Evolutionary conservation across 441 rosid species (phyloP), one percentile per base, ranked within the genome.

Genomic region (Omphalea diandra): DNA sequence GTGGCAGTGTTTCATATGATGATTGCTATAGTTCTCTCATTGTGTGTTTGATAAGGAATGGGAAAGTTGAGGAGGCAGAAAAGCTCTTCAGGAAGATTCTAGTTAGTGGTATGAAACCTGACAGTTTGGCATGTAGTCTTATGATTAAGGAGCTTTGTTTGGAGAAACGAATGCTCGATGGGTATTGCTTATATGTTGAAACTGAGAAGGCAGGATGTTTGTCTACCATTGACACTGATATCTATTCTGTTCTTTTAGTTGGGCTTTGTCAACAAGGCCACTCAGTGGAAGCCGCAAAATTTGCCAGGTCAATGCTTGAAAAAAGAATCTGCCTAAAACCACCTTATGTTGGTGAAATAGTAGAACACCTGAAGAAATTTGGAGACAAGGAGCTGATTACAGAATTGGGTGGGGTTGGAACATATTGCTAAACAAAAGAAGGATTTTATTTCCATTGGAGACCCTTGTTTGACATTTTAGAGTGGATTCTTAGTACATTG

Each of bases 21-120:
- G 92, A 84, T 53, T 90, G 90, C 72, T 88, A 78, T 72, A 87
- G 91, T 66, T 84, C 84, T 38, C 85, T 86, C 64, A 86, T 85
- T 69, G 72, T 83, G 61, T 85, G 84, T 68, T 74, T 88, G 69
- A 73, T 87, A 40, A 85, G 81, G 74, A 53, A 63, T 64, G 80
- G 81, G 60, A 88, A 83, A 55, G 68, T 65, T 24, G 74, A 83
- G 38, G 91, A 90, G 66, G 94, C 97, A 7, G 89, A 84, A 73
- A 79, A 69, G 73, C 80, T 82, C 35, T 87, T 91, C 69, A 79
- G 81, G 27, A 65, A 64, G 78, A 78, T 84, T 84, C 66, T 86
- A 79, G 74, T 68, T 40, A 63, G 72, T 58, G 92, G 81, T 73
- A 35, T 78, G 61, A 87, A 80, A 79, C 97, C 87, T 43, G 93